Evolutionary conservation across 352 stramenopile genomes (phyloP), one percentile per base, ranked within the genome.

Genomic region (Aphanomyces invadans): DNA sequence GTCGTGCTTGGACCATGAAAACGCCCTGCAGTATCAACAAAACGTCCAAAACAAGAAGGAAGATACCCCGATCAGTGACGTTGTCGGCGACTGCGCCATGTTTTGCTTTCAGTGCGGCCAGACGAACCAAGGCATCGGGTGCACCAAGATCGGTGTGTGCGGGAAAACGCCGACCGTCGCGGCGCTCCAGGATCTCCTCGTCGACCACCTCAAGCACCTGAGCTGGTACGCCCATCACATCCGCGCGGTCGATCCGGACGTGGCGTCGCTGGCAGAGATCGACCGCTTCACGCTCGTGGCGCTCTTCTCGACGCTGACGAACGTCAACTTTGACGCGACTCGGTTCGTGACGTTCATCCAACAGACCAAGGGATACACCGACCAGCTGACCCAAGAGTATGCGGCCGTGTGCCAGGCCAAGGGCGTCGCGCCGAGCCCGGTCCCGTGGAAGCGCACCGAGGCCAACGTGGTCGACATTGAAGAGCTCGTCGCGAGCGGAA

Each of bases 31-130:
- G 26, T 21, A 67, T 4, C 33, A 48, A 10, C 60, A 67, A 57
- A 49, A 67, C 9, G 1, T 57, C 4, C 33, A 55, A 21, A n/a
- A 21, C 45, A 67, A 67, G 15, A 67, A 67, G 60, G 60, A 67
- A n/a, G 33, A 49, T 28, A 48, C 33, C 0, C 60, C 60, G 5
- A 67, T 67, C 21, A 49, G 33, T 12, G 60, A 67, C 32, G 54
- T 55, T 7, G 52, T 70, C 54, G 51, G 59, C 10, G 77, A 85
- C 33, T 72, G 74, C 21, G 76, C 71, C 52, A 90, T 90, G 81
- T 81, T 88, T 62, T 90, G 81, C 70, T 78, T 79, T 55, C 81
- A 90, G 73, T 90, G 81, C 49, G 81, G 86, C 69, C 81, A 90
- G 57, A 88, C 81, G 1, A 62, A 74, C 48, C 73, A 90, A 71